Base-by-base conservation (phyloP, 352 stramenopile species). In the Phytopythium oedochilum region DNA sequence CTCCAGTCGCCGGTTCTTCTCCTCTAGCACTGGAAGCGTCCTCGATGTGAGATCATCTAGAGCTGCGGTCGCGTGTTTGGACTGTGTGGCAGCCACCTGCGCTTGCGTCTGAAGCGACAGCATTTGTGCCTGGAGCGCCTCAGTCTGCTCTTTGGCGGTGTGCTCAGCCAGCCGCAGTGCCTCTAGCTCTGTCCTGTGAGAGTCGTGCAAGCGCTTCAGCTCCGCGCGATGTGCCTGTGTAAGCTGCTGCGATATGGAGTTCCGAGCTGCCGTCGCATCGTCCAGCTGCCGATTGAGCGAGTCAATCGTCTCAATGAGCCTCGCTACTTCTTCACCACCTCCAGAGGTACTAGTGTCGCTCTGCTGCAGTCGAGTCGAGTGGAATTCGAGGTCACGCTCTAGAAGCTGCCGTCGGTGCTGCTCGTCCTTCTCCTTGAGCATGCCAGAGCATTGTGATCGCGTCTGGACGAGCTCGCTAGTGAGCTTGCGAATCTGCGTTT, bases 251-350 rank as follows among this genome's bases (percentile, higher is more conserved):
- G 66, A 66, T 1, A 70, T 38, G 34, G 64, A 59, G 0, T 89
- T 78, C 14, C 69, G 68, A 5, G 76, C 66, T 5, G 55, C 38
- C 12, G 76, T 78, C 0, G 68, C 54, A 31, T 78, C 59, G 38
- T 91, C 77, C 2, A 93, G 55, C 39, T 93, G 80, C 4, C 60
- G 44, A 29, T 82, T 83, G 0, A 93, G 55, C 4, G 68, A 59
- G 36, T 93, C 78, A 29, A 93, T 88, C 0, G 76, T 89, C 55
- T 93, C 83, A 20, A 93, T 87, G 2, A 91, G 47, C 7, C 69
- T 68, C 0, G 73, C 42, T 5, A 88, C 67, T 22, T 88, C 77
- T n/a, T 63, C 63, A 0, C 60, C 59, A 9, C 50, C 60, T 11
- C n/a, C 32, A 8, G 23, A 18, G 10, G 34, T 20, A 4, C 20